These are phyloP conservation scores for Ascochyta koolunga DNA, from an alignment of 2,329 filamentous ascomycete genomes.

Conservation along the genomic window DNA sequence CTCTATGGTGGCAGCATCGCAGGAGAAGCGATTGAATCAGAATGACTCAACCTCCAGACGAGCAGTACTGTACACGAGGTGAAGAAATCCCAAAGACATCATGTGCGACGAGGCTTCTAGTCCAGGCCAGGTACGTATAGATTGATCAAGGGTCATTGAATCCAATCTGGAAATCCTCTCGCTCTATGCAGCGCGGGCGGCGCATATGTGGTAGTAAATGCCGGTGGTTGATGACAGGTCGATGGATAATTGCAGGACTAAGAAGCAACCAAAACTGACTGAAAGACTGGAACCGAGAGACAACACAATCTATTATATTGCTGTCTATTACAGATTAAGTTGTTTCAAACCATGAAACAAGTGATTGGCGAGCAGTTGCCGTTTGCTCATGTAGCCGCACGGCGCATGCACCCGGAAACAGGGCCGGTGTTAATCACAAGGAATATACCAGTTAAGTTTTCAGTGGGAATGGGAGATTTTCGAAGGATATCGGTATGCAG, in stretches of 20 bases:
- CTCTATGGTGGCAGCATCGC: background rate
- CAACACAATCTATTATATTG: constrained; percentile 45
- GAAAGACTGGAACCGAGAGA: constrained; percentile 15
- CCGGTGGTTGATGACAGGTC: constrained; percentile 37
- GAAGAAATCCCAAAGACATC: background rate
- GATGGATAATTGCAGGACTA: constrained; percentile 29
- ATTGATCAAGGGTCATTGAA: background rate
- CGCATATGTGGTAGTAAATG: constrained; percentile 24
- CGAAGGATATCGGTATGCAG: constrained; percentile 29
- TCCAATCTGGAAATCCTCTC: background rate
- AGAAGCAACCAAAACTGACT: constrained; percentile 17
- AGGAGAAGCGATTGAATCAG: background rate
- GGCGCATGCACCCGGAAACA: constrained; percentile 19
- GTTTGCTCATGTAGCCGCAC: constrained; percentile 29
- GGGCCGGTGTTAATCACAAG: constrained; percentile 10
- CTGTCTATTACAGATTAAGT: constrained; percentile 24
- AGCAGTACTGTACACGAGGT: background rate
- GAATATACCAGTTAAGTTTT: constrained; percentile 8
- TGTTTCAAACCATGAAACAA: constrained; percentile 32
- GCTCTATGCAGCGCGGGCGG: constrained; percentile 3
- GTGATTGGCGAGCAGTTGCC: constrained; percentile 22
- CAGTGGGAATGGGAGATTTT: constrained; percentile 21
- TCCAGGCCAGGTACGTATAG: background rate
- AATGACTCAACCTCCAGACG: background rate
- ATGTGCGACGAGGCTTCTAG: constrained; percentile 6